Evolutionary conservation across 2,329 filamentous ascomycete species (phyloP), one percentile per base, ranked within the genome.

Genomic region (Microdochium trichocladiopsis): DNA sequence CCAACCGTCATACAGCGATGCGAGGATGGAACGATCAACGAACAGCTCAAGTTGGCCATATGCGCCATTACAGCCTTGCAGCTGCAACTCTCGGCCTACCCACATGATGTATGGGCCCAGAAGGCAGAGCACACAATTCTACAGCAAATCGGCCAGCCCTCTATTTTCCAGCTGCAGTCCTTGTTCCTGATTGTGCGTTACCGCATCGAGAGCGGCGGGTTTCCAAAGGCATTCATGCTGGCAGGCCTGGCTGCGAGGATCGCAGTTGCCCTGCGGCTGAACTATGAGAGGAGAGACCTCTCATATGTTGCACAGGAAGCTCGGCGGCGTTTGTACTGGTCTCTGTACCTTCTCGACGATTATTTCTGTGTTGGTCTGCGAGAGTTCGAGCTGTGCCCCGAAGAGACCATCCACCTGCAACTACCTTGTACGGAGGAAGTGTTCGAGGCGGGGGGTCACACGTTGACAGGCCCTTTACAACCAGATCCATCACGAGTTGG

Each of bases 361-460:
- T 70, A 69, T 53, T 70, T 72, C 54, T 70, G 69, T 14, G 69
- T 71, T 4, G 71, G 71, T 1, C 58, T 73, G 18, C 62, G 67
- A 14, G 70, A 73, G 54, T 73, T 72, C 48, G 69, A 71, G 55
- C 62, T 70, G 16, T 72, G 67, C 50, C 67, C 67, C 1, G 62
- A 68, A 24, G 67, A 72, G 52, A 66, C 62, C 4, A 68, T 73
- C 14, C 65, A 69, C 53, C 63, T 73, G 18, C 64, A 69, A 50
- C 61, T 70, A 33, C 68, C 68, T 8, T 67, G 63, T 49, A 56
- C 63, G 12, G 68, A 71, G 41, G 61, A 60, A 2, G 57, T 64
- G 25, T 71, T 71, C 50, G 63, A 64, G 45, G 56, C 54, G 2
- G 62, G 61, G 14, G 57, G 55, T 14, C 51, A 54, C 18, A 55